Conservation (phyloP, 2,329 filamentous ascomycete species). For the Calonectria pauciramosa region DNA sequence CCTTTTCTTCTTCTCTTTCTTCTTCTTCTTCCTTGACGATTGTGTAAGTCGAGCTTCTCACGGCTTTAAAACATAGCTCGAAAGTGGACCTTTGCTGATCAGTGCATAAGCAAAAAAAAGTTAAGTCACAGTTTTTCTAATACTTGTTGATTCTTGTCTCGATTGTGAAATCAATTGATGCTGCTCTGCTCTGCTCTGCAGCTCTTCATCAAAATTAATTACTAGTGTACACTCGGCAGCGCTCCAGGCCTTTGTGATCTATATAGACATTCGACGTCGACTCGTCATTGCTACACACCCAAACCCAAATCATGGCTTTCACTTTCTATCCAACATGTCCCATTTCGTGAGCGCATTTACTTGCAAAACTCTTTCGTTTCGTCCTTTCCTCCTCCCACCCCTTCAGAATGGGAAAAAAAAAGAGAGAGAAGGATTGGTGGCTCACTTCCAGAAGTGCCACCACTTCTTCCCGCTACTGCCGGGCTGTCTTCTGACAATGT, state of each 20-base stretch:
- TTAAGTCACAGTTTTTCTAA: too few relatives aligned
- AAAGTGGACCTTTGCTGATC: not conserved
- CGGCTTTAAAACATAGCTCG: not conserved
- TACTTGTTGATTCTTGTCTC: not conserved
- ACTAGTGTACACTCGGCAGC: slow-evolving; percentile 8
- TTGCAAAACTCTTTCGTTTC: not conserved
- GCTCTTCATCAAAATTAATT: slow-evolving; percentile 6
- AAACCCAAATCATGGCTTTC: not conserved
- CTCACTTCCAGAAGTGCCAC: slow-evolving; percentile 73
- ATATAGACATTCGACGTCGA: slow-evolving; percentile 8
- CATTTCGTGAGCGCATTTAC: not conserved
- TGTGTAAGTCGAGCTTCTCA: not conserved
- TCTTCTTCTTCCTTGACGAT: not conserved
- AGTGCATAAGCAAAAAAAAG: not conserved
- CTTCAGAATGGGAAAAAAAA: not conserved
- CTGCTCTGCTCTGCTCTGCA: not conserved
- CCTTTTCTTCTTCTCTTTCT: too few relatives aligned
- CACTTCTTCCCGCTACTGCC: slow-evolving; percentile 53
- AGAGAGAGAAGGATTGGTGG: not conserved
- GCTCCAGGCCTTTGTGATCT: slow-evolving; percentile 1
- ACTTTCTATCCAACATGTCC: slow-evolving; percentile 3
- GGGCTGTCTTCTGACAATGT: slow-evolving; percentile 57
- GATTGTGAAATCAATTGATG: slow-evolving; percentile 3
- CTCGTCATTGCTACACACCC: slow-evolving; percentile 2
- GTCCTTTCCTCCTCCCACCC: too few relatives aligned